Evolutionary conservation across 2,329 filamentous ascomycete species (phyloP), one percentile per base, ranked within the genome.

Genomic region (Paraphoma chrysanthemicola): DNA sequence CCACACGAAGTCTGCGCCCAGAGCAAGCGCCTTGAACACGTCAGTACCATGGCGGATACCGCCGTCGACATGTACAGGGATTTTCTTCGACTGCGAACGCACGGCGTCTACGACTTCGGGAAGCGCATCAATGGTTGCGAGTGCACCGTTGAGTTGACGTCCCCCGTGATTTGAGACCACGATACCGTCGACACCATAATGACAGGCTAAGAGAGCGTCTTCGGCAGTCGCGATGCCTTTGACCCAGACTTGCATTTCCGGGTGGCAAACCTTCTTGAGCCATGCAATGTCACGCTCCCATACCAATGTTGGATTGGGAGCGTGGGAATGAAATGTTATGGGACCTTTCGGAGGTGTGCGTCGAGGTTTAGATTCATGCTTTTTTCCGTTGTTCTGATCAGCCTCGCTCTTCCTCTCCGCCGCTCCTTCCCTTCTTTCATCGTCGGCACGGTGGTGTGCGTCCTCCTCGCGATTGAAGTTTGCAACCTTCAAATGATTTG

Each of bases 21-120:
- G 84, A 72, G 93, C 97, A 8, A 98, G 82, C 11, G 93, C 94
- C 81, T 98, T 98, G 77, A 98, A 86, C 58, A 98, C 93, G 75
- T 98, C 95, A 0, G 93, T 96, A 6, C 90, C 93, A 44, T 94
- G 87, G 42, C 93, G 86, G 44, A 97, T 84, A 43, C 94, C 94
- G 18, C 95, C 94, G 75, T 98, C 95, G 48, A 98, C 82, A 77
- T 86, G 98, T 16, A 98, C 84, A 73, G 97, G 93, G 1, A 71
- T 66, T 17, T 59, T 68, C 16, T 54, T 61, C 0, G 51, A 23
- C 6, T 66, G 64, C 6, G 58, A 61, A 1, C 51, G 53, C 50
- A 96, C 89, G 1, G 67, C 66, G 1, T 72, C 63, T 7, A 81
- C 70, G 0, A 81, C 79, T 50, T 92, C 86, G 0, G 93, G 92